phyloP scores from a whole-genome alignment of 2,329 filamentous ascomycete genomes.

The Ilyonectria sp. region DNA sequence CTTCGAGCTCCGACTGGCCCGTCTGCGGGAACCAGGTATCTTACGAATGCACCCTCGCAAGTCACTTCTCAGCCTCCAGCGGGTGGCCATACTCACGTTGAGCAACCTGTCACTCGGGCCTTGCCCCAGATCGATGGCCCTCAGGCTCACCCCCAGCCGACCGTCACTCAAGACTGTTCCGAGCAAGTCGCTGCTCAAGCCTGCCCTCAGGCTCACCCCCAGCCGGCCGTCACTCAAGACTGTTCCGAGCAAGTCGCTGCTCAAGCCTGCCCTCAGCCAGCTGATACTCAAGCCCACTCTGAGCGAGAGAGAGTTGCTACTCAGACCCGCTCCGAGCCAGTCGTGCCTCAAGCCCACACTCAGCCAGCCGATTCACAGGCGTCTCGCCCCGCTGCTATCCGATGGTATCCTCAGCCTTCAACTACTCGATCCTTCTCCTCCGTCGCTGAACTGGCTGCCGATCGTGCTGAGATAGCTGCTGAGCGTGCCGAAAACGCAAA shows the following conservation, averaged over 20 bases:
- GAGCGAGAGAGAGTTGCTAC: not conserved
- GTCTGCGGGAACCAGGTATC: not conserved
- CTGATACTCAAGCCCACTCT: not conserved
- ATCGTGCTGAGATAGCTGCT: constrained; percentile 4
- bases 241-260: not conserved
- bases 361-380: not conserved
- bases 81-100: not conserved
- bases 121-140: not conserved
- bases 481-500: not conserved
- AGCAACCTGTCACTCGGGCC: not conserved
- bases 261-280: not conserved
- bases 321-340: not conserved
- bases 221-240: not conserved
- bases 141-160: not conserved
- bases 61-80: not conserved
- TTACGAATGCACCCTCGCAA: not conserved
- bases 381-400: not conserved
- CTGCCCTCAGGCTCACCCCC: not conserved
- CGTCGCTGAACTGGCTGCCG: constrained; percentile 7
- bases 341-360: not conserved
- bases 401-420: not conserved
- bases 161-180: not conserved
- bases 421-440: constrained; percentile 3
- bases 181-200: not conserved
- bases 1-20: not conserved